Conservation (phyloP, 148 eudicot species). For the Silene uniflora region DNA sequence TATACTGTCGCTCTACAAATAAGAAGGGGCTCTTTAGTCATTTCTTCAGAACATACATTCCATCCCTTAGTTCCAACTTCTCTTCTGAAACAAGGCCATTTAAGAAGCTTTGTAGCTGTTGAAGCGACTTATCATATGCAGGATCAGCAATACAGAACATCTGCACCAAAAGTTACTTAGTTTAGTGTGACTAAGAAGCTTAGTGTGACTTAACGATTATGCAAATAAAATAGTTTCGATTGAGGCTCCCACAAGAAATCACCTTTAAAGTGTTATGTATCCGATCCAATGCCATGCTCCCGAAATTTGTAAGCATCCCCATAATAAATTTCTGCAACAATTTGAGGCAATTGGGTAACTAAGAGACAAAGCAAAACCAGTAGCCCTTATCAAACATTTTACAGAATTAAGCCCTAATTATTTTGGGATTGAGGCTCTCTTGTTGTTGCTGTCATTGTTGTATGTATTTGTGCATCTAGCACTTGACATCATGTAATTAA, state of each 20-base stretch:
- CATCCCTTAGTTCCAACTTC: slow-evolving; percentile 84
- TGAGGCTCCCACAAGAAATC: slow-evolving; percentile 8
- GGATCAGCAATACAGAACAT: slow-evolving; percentile 90
- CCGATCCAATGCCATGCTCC: slow-evolving; percentile 89
- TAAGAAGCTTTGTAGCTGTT: slow-evolving; percentile 89
- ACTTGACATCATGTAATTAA: background rate
- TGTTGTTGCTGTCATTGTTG: background rate
- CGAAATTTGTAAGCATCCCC: slow-evolving; percentile 97
- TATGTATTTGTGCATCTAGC: background rate
- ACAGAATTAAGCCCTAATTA: background rate
- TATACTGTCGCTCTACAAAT: background rate
- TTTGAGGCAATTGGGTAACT: slow-evolving; percentile 10
- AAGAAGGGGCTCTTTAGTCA: slow-evolving; percentile 17
- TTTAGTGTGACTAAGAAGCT: too few species aligned
- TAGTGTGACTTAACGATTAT: slow-evolving; percentile 10
- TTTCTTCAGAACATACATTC: slow-evolving; percentile 73
- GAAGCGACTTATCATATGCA: slow-evolving; percentile 88
- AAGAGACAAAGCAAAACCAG: slow-evolving; percentile 7
- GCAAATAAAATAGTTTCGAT: background rate
- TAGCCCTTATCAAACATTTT: background rate
- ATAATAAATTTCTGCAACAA: slow-evolving; percentile 78
- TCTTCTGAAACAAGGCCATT: slow-evolving; percentile 85
- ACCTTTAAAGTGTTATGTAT: slow-evolving; percentile 98
- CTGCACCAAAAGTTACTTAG: slow-evolving; percentile 38
- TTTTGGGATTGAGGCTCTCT: background rate